These are phyloP conservation scores for Theobroma grandiflorum DNA, from an alignment of 441 rosid genomes.

Conservation along the genomic window DNA sequence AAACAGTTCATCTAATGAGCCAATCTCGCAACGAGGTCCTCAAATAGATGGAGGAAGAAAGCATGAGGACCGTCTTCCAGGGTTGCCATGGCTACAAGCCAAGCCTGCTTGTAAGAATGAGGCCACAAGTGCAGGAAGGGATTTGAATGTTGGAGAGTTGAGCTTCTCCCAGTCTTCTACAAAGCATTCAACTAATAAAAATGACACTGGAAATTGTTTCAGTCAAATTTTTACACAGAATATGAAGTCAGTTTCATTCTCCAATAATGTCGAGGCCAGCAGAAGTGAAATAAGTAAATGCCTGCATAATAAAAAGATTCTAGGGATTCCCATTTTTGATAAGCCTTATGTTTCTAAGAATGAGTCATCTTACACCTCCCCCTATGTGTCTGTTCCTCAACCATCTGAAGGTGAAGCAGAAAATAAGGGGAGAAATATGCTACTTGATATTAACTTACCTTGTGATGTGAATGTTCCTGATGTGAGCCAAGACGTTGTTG, in stretches of 20 bases:
- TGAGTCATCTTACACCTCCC: slow-evolving; percentile 51
- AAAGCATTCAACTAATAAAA: slow-evolving; percentile 41
- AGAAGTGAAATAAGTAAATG: slow-evolving; percentile 43
- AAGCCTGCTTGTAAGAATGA: slow-evolving; percentile 48
- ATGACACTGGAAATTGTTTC: slow-evolving; percentile 41
- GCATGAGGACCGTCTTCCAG: slow-evolving; percentile 45
- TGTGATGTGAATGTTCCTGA: slow-evolving; percentile 62
- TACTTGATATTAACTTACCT: slow-evolving; percentile 86
- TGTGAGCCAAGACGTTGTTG: slow-evolving; percentile 39
- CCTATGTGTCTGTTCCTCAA: slow-evolving; percentile 41
- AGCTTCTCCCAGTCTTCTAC: slow-evolving; percentile 54
- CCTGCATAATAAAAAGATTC: slow-evolving; percentile 54
- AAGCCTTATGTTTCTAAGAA: slow-evolving; percentile 47
- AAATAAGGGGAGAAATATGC: slow-evolving; percentile 47
- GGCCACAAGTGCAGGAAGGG: slow-evolving; percentile 41
- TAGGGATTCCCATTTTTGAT: slow-evolving; percentile 63
- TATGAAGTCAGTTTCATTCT: slow-evolving; percentile 49
- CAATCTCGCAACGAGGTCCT: slow-evolving; percentile 37
- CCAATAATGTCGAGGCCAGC: slow-evolving; percentile 44
- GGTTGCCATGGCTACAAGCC: slow-evolving; percentile 76
- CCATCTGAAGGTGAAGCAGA: slow-evolving; percentile 47
- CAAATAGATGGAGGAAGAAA: slow-evolving; percentile 58
- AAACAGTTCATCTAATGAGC: slow-evolving; percentile 47
- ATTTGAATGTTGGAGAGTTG: slow-evolving; percentile 46
- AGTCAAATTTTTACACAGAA: slow-evolving; percentile 41